Evolutionary conservation across 352 stramenopile species (phyloP).

Genomic region (Globisporangium camurandrum): DNA sequence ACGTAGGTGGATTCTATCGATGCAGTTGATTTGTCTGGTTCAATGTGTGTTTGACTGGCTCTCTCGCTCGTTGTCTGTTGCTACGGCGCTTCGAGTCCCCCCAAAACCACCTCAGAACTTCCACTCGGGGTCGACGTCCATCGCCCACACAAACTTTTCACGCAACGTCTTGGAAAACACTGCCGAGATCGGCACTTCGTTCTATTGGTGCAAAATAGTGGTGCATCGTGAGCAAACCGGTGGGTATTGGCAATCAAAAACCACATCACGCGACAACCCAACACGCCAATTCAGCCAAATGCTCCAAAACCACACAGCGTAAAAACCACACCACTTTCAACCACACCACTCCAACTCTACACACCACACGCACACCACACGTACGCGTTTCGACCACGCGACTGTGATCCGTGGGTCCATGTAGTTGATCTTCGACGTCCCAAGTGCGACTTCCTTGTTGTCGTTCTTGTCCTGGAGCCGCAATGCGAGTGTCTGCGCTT

Average conservation of each 20-base stretch:
- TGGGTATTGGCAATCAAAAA: constrained; percentile 4
- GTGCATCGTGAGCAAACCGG: background rate
- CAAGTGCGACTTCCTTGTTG: constrained; percentile 98
- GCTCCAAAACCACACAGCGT: too few relatives aligned
- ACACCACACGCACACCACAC: constrained; percentile 35
- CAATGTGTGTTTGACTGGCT: background rate
- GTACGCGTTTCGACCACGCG: constrained; percentile 97
- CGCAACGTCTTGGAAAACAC: constrained; percentile 98
- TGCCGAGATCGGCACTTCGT: constrained; percentile 95
- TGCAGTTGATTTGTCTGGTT: background rate
- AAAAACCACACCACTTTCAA: too few relatives aligned
- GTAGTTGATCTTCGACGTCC: constrained; percentile 99
- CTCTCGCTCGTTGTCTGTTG: background rate
- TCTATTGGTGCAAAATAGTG: constrained; percentile 27
- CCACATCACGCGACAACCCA: too few relatives aligned
- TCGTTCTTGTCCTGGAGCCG: constrained; percentile 98
- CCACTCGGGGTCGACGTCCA: constrained; percentile 96
- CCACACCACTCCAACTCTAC: background rate
- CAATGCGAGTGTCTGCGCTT: constrained; percentile 87
- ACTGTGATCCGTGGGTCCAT: constrained; percentile 99
- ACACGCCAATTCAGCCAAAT: too few relatives aligned
- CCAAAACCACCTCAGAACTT: constrained; percentile 83
- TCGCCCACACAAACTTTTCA: constrained; percentile 99
- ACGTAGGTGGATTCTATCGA: background rate
- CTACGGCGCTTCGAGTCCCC: background rate